These are phyloP conservation scores for Yamadazyma siamensis DNA, from an alignment of 1,139 yeast species.

Conservation along the genomic window DNA sequence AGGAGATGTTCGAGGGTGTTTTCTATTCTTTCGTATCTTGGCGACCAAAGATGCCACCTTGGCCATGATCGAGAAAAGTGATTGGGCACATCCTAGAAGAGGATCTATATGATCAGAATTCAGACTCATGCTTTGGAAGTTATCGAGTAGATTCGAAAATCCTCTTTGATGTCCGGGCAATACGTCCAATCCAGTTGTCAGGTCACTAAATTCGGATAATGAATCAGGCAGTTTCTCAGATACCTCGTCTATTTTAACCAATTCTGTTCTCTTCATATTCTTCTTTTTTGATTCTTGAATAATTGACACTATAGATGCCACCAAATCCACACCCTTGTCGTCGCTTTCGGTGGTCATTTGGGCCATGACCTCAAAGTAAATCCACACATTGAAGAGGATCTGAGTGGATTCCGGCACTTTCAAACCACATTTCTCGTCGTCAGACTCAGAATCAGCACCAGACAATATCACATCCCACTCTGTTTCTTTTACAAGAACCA, in stretches of 20 bases:
- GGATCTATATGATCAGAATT: constrained; percentile 53
- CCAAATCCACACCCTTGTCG: constrained; percentile 42
- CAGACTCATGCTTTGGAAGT: constrained; percentile 26
- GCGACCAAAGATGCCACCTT: constrained; percentile 56
- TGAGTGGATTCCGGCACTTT: constrained; percentile 44
- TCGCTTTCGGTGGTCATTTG: constrained; percentile 58
- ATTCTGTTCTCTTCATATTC: constrained; percentile 6
- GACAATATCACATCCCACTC: constrained; percentile 34
- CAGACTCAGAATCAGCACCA: constrained; percentile 9
- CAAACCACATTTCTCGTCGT: constrained; percentile 5
- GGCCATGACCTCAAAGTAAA: constrained; percentile 63
- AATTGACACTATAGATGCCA: constrained; percentile 38
- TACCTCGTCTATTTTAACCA: too few species aligned
- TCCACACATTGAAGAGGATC: constrained; percentile 60
- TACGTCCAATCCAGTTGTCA: constrained; percentile 14
- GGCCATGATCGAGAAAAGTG: constrained; percentile 60
- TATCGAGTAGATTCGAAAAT: constrained; percentile 25
- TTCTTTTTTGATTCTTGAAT: constrained; percentile 15
- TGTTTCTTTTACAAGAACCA: constrained; percentile 30
- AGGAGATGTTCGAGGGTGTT: constrained; percentile 9
- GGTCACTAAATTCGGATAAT: constrained; percentile 25
- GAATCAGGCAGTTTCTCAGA: constrained; percentile 19
- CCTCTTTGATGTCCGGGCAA: constrained; percentile 12
- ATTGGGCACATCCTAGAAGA: constrained; percentile 62
- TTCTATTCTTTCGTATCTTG: constrained; percentile 36